Percentiles rank a stretch among this genome's conserved stretches.
These are phyloP conservation scores for Acanthamoeba triangularis DNA, from an alignment of 208 protist species.

Conservation along the genomic window DNA sequence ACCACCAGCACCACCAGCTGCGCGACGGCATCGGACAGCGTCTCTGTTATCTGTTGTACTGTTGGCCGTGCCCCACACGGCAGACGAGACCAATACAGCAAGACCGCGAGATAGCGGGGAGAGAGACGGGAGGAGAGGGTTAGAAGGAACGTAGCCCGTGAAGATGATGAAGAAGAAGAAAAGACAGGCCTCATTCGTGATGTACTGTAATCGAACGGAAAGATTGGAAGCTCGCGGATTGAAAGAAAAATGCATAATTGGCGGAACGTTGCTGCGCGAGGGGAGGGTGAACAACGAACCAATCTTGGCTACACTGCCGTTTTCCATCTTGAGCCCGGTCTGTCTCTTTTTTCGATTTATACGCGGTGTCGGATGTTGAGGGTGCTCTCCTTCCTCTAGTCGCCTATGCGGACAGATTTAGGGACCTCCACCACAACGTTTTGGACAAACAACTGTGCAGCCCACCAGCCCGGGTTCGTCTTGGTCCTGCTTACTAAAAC, in stretches of 20 bases:
- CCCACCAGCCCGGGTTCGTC: not conserved
- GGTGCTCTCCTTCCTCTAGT: not conserved
- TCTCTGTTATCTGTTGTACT: slow-evolving; percentile 78
- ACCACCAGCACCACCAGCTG: slow-evolving; percentile 76
- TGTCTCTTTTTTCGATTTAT: not conserved
- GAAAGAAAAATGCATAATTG: too few species aligned
- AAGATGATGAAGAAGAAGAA: too few species aligned
- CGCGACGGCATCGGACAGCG: slow-evolving; percentile 69
- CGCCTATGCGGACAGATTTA: not conserved
- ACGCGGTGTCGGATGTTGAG: not conserved
- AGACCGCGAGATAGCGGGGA: not conserved
- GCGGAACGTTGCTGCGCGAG: too few species aligned
- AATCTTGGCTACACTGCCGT: slow-evolving; percentile 26
- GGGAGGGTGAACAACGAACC: not conserved
- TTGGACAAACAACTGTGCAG: not conserved
- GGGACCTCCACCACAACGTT: not conserved
- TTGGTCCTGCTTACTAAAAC: not conserved
- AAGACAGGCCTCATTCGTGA: too few species aligned
- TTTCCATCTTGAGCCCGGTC: not conserved
- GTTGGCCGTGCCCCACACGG: not conserved
- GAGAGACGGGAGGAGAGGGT: not conserved
- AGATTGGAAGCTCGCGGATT: not conserved
- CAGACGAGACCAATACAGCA: not conserved
- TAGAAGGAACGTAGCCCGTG: too few species aligned
- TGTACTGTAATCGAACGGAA: not conserved